Base-by-base conservation (phyloP, 2,329 filamentous ascomycete species). In the Talaromyces marneffei region DNA sequence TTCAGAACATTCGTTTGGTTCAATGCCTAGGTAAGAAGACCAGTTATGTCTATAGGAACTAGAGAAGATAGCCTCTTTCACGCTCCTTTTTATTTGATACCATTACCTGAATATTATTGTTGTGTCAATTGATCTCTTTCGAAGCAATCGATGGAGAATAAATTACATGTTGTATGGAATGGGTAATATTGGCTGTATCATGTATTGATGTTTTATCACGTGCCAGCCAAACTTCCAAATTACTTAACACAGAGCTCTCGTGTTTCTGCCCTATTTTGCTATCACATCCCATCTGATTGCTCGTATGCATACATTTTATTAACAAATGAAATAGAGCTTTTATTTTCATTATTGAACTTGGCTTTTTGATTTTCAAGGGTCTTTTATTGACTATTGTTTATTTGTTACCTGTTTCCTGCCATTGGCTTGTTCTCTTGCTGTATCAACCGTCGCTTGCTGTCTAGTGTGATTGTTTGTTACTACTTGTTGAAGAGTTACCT, bases 201-300 rank as follows among this genome's bases (percentile, higher is more conserved):
- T 23, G 31, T 56, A 14, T 46, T 25, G 27, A 35, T 6, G 55
- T 10, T 35, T 25, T 25, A 59, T 59, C 57, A 59, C 57, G 57
- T 59, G 57, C 57, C 35, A 33, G 35, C 57, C 57, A 20, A 35
- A 59, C 46, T 59, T 59, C 57, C 46, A 39, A 59, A 59, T 52
- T 57, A 12, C 55, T 57, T 14, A 59, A 53, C 57, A 42, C 57
- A 25, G 57, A 59, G 57, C 57, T 59, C 42, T 29, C 52, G n/a
- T 42, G 35, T 42, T 27, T 44, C 57, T 59, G 57, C 57, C 57
- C 57, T 59, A 59, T 53, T 40, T 59, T 53, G 57, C 57, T 59
- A 31, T 40, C 57, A 37, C 23, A 14, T 20, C 29, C 16, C 4
- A 8, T 48, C 40, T 52, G 46, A 18, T 5, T 42, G 27, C 16